These are phyloP conservation scores for Oryza longistaminata DNA, from an alignment of 176 grass and related monocot species.

Conservation along the genomic window DNA sequence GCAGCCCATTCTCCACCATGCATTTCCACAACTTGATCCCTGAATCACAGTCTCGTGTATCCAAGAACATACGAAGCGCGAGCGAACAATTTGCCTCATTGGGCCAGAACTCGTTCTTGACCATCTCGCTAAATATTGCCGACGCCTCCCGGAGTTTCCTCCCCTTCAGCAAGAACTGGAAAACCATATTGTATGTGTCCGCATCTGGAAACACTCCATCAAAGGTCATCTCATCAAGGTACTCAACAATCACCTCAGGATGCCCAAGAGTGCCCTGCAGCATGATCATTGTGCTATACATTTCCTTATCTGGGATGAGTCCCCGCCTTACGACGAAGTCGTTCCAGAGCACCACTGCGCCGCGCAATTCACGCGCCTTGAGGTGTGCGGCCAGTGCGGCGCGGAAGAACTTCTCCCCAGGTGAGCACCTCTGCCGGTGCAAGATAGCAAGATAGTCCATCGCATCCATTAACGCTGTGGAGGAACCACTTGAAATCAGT, in stretches of 20 bases:
- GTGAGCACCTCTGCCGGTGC: constrained; percentile 45
- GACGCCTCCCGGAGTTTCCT: constrained; percentile 57
- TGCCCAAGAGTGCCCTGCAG: constrained; percentile 48
- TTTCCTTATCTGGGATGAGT: constrained; percentile 50
- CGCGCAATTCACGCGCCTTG: constrained; percentile 25
- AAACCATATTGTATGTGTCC: constrained; percentile 55
- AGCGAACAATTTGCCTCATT: constrained; percentile 47
- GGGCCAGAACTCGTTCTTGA: constrained; percentile 71
- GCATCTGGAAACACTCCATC: constrained; percentile 68
- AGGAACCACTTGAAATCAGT: constrained; percentile 49
- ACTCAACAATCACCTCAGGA: constrained; percentile 33
- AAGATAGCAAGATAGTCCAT: constrained; percentile 53
- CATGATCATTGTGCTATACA: constrained; percentile 74
- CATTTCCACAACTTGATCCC: constrained; percentile 70
- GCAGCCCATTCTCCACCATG: constrained; percentile 66
- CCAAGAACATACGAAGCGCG: constrained; percentile 55
- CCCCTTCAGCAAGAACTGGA: constrained; percentile 58
- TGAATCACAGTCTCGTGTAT: constrained; percentile 55
- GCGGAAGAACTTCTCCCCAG: constrained; percentile 73
- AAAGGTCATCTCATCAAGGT: constrained; percentile 72
- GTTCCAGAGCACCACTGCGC: constrained; percentile 56
- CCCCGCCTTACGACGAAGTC: constrained; percentile 38
- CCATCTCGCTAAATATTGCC: constrained; percentile 79
- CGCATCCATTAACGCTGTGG: constrained; percentile 49
- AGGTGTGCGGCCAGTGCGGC: constrained; percentile 43